Percentiles rank a stretch among this genome's conserved stretches.
phyloP scores from a whole-genome alignment of 2,329 filamentous ascomycete species.

The Cladophialophora carrionii region DNA sequence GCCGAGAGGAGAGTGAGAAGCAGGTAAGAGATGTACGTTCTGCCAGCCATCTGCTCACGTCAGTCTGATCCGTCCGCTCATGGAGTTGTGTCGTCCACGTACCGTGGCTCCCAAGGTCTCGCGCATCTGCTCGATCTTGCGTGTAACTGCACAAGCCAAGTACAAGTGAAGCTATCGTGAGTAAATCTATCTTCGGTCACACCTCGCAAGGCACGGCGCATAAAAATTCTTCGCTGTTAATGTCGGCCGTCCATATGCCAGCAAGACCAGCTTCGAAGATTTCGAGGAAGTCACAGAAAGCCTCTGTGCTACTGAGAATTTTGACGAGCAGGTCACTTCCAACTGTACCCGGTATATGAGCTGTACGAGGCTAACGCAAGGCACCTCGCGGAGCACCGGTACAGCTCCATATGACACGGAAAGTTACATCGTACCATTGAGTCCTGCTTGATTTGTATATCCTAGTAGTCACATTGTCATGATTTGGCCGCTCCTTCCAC shows the following conservation, averaged over 20 bases:
- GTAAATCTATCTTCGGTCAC: background rate
- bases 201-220: background rate
- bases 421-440: conserved; percentile 14
- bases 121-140: background rate
- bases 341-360: background rate
- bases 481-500: conserved; percentile 1
- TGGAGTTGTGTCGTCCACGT: background rate
- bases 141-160: background rate
- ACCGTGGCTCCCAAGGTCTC: background rate
- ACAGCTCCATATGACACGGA: background rate
- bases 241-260: background rate
- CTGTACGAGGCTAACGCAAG: conserved; percentile 15
- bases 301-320: background rate
- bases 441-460: conserved; percentile 11
- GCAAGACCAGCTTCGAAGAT: background rate
- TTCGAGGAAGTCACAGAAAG: background rate
- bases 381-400: conserved; percentile 12
- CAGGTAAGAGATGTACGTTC: conserved; percentile 4
- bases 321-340: background rate
- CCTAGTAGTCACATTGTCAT: conserved; percentile 14
- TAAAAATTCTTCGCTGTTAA: background rate
- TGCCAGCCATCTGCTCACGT: conserved; percentile 18
- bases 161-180: conserved; percentile 4
- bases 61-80: background rate
- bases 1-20: conserved; percentile 13